Evolutionary conservation across 2,329 filamentous ascomycete species (phyloP).

Genomic region (Neofusicoccum sp.): DNA sequence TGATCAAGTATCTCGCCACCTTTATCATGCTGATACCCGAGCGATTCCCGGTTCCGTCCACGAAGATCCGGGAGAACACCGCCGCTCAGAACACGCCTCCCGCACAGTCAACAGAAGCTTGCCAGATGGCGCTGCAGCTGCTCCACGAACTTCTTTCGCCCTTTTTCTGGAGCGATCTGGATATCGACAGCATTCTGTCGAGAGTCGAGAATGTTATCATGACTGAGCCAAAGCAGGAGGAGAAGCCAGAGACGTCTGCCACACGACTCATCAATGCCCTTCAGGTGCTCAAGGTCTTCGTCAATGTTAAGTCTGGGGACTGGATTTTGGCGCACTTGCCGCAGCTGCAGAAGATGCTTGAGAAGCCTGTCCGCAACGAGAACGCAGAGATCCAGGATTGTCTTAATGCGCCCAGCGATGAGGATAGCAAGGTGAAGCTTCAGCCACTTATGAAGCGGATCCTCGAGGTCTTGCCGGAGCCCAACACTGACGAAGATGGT

Average conservation of each 20-base stretch:
- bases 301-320: conserved; percentile 83
- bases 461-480: conserved; percentile 81
- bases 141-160: conserved; percentile 82
- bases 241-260: conserved; percentile 67
- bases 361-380: conserved; percentile 85
- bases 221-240: conserved; percentile 59
- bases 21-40: conserved; percentile 91
- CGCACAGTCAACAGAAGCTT: conserved; percentile 68
- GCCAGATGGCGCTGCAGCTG: conserved; percentile 78
- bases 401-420: conserved; percentile 70
- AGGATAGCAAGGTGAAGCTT: conserved; percentile 63
- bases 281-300: conserved; percentile 84
- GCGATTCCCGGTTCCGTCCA: conserved; percentile 69
- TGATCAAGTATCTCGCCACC: conserved; percentile 92
- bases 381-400: conserved; percentile 92
- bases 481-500: conserved; percentile 81
- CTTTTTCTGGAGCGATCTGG: conserved; percentile 86
- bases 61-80: conserved; percentile 56
- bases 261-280: conserved; percentile 91
- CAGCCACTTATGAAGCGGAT: conserved; percentile 76
- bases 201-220: conserved; percentile 85
- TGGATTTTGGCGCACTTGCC: conserved; percentile 82
- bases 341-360: conserved; percentile 79
- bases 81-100: conserved; percentile 43
- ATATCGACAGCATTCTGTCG: conserved; percentile 78